A percentile compares a stretch with the other conserved stretches of the same genome.
Evolutionary conservation across 208 protist species (phyloP).

Genomic region (Angomonas ambiguus): DNA sequence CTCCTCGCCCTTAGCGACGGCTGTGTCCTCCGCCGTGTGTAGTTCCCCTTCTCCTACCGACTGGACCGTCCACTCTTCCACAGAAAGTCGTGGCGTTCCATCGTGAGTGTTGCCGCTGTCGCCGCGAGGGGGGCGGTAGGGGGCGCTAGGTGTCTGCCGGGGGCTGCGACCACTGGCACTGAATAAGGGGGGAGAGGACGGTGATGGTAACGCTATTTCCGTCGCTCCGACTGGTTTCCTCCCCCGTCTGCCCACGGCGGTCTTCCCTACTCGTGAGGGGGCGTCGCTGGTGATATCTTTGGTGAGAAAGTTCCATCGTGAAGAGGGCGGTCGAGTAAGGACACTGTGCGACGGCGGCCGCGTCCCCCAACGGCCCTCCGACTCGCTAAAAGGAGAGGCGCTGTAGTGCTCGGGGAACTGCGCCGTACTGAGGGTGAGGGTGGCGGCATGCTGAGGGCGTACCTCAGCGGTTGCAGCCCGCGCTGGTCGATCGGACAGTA

Average conservation of each 20-base stretch:
- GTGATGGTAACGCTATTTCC: no score
- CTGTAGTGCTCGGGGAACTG: constrained; percentile 17
- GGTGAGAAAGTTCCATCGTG: constrained; percentile 5
- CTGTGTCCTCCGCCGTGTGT: background rate
- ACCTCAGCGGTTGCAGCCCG: background rate
- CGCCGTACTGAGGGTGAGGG: constrained; percentile 18
- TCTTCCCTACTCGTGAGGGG: background rate
- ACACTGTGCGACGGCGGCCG: background rate
- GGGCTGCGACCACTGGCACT: no score
- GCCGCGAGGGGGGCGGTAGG: background rate
- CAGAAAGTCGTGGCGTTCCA: no score
- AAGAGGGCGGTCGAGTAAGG: background rate
- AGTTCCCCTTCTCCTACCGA: background rate
- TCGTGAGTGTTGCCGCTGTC: no score
- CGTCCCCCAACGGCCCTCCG: background rate
- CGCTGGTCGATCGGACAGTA: background rate
- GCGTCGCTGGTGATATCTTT: background rate
- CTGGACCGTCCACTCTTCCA: background rate
- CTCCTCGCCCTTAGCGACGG: background rate
- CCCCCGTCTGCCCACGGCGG: background rate
- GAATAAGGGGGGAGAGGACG: no score
- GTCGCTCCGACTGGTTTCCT: no score
- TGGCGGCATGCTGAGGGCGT: background rate
- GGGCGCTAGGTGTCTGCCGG: background rate
- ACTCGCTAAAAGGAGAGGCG: background rate